These are phyloP conservation scores for Brettanomyces custersianus DNA, from an alignment of 805 yeast genomes.

Conservation along the genomic window DNA sequence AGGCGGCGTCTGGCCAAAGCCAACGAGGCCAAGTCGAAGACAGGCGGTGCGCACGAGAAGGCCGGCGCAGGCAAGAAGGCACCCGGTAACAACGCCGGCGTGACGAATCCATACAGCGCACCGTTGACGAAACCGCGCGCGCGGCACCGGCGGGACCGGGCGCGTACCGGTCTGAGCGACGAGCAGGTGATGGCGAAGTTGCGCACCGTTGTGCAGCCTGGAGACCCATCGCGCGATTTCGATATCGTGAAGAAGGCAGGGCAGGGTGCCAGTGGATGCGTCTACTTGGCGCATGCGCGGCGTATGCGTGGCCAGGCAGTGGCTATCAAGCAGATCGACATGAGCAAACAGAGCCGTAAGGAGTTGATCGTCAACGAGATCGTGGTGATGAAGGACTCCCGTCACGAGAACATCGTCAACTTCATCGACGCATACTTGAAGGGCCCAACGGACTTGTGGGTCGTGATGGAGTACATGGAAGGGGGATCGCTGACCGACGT, in stretches of 20 bases:
- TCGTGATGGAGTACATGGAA: slow-evolving; percentile 99
- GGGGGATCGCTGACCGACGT: slow-evolving; percentile 97
- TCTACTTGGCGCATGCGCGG: slow-evolving; percentile 69
- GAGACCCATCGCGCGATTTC: slow-evolving; percentile 81
- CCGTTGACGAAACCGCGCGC: slow-evolving; percentile 3
- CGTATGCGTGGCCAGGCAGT: slow-evolving; percentile 51
- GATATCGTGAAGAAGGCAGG: slow-evolving; percentile 81
- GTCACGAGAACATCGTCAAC: slow-evolving; percentile 91
- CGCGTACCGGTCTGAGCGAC: slow-evolving; percentile 63
- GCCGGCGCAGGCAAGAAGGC: neutral
- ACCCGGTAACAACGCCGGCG: slow-evolving; percentile 10
- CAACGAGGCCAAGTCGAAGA: slow-evolving; percentile 28
- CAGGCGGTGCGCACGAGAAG: neutral
- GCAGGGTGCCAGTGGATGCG: slow-evolving; percentile 97
- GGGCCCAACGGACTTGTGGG: slow-evolving; percentile 83
- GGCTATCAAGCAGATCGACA: slow-evolving; percentile 94
- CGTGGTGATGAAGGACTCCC: slow-evolving; percentile 91
- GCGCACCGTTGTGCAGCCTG: slow-evolving; percentile 69
- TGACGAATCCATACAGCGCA: slow-evolving; percentile 11
- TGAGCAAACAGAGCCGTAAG: slow-evolving; percentile 85
- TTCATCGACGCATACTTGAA: slow-evolving; percentile 84
- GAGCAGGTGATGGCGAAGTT: slow-evolving; percentile 77
- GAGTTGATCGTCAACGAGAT: slow-evolving; percentile 94
- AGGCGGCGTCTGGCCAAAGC: slow-evolving; percentile 32
- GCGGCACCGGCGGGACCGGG: slow-evolving; percentile 34